phyloP scores from a whole-genome alignment of 2,329 filamentous ascomycete genomes.

The Monilinia laxa region DNA sequence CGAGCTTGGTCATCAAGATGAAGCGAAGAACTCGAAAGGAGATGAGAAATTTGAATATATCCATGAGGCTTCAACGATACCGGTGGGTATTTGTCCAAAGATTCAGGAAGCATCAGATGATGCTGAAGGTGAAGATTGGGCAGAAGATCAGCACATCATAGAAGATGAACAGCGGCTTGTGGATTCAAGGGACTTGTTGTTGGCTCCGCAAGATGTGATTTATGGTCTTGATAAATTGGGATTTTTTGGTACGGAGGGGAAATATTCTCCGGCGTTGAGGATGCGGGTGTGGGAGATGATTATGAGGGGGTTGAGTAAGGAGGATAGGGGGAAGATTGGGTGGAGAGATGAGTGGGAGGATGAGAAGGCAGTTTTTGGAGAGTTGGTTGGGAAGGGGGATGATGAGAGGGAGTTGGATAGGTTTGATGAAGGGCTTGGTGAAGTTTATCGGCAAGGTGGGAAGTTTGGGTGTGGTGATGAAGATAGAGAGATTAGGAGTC shows the following conservation, averaged over 20 bases:
- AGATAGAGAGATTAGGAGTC: not conserved
- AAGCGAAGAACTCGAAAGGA: not conserved
- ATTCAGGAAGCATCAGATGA: too few species aligned
- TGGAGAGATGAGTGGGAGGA: too few species aligned
- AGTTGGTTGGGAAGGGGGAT: not conserved
- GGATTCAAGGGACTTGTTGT: too few species aligned
- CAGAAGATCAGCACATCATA: too few species aligned
- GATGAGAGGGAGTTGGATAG: not conserved
- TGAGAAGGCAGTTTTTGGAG: too few species aligned
- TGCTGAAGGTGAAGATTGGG: too few species aligned
- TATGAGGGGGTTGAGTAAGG: not conserved
- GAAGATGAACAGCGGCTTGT: too few species aligned
- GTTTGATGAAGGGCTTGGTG: not conserved
- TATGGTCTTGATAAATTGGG: not conserved
- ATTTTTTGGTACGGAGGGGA: not conserved
- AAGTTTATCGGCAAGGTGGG: not conserved
- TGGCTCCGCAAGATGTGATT: not conserved
- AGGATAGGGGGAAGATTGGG: not conserved
- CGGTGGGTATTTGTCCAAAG: too few species aligned
- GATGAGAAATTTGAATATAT: too few species aligned
- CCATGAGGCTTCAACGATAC: too few species aligned
- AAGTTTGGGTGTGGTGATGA: not conserved
- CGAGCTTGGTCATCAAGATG: not conserved
- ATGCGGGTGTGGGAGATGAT: not conserved
- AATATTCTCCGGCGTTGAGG: not conserved